phyloP scores from a whole-genome alignment of 129 eudicot species.

The Arctium lappa region DNA sequence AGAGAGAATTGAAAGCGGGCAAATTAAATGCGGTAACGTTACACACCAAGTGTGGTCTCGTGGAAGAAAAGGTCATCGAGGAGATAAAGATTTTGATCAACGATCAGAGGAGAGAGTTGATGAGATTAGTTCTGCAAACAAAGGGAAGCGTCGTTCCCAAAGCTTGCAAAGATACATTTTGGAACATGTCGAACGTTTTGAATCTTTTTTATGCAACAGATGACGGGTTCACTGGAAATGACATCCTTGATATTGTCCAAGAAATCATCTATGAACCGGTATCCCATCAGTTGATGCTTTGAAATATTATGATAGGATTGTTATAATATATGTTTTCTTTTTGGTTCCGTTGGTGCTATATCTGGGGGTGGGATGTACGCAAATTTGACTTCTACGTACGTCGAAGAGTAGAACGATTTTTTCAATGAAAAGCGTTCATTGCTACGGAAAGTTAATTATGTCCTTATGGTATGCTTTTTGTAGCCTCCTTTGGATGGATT shows the following conservation, averaged over 20 bases:
- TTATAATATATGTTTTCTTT: too few species aligned
- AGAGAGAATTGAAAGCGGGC: constrained; percentile 63
- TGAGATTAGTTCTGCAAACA: constrained; percentile 44
- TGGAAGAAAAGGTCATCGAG: constrained; percentile 32
- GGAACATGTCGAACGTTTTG: constrained; percentile 58
- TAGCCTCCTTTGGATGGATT: not conserved
- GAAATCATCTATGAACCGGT: constrained; percentile 53
- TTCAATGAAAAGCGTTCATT: not conserved
- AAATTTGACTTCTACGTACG: not conserved
- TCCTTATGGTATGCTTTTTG: not conserved
- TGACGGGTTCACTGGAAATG: constrained; percentile 61
- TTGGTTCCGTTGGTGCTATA: too few species aligned
- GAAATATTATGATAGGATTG: not conserved
- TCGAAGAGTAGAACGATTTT: too few species aligned
- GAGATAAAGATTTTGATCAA: constrained; percentile 28
- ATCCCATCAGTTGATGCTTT: not conserved
- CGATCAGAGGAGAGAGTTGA: constrained; percentile 40
- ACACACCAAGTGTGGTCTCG: constrained; percentile 28
- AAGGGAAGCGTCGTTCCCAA: constrained; percentile 44
- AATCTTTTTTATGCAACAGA: constrained; percentile 52
- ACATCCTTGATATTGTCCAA: constrained; percentile 34
- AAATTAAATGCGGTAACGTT: constrained; percentile 54
- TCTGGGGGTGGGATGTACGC: not conserved
- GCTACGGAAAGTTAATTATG: not conserved
- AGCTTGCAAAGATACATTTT: constrained; percentile 61